Percentiles rank a stretch among this genome's conserved stretches.
phyloP scores from a whole-genome alignment of 2,329 filamentous ascomycete species.

The Phialophora macrospora region DNA sequence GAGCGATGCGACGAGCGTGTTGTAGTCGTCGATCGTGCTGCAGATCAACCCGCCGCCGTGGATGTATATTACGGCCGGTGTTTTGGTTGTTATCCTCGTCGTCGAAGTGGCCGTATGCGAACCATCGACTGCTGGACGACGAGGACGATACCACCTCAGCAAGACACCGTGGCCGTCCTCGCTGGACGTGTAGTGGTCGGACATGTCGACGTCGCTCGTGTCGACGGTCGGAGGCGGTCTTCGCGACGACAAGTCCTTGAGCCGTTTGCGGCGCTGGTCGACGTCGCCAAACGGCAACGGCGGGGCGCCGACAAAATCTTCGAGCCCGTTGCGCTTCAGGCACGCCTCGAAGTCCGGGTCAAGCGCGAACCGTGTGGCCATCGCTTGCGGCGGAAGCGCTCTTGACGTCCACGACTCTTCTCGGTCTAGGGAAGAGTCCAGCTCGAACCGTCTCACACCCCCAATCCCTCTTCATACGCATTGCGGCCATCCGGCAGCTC shows the following conservation, averaged over 20 bases:
- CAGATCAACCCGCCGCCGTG: slow-evolving; percentile 42
- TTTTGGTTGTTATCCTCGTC: not conserved
- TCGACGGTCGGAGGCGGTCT: not conserved
- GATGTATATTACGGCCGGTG: slow-evolving; percentile 38
- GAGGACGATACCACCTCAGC: not conserved
- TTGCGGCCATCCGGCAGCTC: not conserved
- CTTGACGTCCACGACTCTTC: not conserved
- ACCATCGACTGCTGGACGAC: not conserved
- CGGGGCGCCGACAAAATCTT: not conserved
- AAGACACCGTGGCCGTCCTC: not conserved
- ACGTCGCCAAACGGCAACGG: not conserved
- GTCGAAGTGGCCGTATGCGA: not conserved
- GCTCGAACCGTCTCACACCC: not conserved
- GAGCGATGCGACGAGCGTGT: slow-evolving; percentile 22
- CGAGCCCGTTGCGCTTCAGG: not conserved
- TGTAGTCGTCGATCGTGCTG: slow-evolving; percentile 33
- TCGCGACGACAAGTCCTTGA: not conserved
- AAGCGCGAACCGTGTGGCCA: not conserved
- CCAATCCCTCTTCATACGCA: not conserved
- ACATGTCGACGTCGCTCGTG: not conserved
- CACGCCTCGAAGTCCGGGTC: not conserved
- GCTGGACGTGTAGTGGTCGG: not conserved
- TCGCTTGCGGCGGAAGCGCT: not conserved
- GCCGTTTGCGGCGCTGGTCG: not conserved
- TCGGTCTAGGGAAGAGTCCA: not conserved